Evolutionary conservation across 2,329 filamentous ascomycete species (phyloP).

Genomic region (Colletotrichum horii): DNA sequence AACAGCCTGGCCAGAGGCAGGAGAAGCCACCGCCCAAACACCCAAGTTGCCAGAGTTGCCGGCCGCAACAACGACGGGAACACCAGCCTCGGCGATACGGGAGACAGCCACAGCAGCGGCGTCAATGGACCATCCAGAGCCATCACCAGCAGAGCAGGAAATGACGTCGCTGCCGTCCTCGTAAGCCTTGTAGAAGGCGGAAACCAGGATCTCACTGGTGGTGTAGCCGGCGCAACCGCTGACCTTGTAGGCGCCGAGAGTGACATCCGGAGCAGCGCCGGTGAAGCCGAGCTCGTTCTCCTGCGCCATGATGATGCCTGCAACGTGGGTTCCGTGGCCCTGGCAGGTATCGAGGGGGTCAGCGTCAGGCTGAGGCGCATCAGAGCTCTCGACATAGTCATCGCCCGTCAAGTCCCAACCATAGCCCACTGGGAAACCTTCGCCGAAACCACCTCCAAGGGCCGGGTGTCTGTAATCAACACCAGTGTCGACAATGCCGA

Average conservation of each 20-base stretch:
- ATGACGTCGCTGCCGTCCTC: slow-evolving; percentile 44
- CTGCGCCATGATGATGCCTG: slow-evolving; percentile 51
- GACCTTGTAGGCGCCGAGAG: slow-evolving; percentile 44
- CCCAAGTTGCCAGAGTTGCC: slow-evolving; percentile 30
- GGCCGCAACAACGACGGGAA: slow-evolving; percentile 30
- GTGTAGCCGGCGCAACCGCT: slow-evolving; percentile 38
- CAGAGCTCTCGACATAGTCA: slow-evolving; percentile 30
- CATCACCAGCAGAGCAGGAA: slow-evolving; percentile 30
- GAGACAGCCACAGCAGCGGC: slow-evolving; percentile 28
- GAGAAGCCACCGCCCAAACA: slow-evolving; percentile 26
- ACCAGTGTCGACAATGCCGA: slow-evolving; percentile 45
- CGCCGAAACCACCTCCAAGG: slow-evolving; percentile 57
- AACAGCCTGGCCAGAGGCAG: slow-evolving; percentile 29
- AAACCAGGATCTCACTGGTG: slow-evolving; percentile 44
- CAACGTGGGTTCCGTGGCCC: slow-evolving; percentile 51
- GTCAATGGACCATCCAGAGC: slow-evolving; percentile 31
- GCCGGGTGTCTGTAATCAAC: slow-evolving; percentile 57
- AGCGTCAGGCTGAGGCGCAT: slow-evolving; percentile 36
- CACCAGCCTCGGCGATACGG: slow-evolving; percentile 32
- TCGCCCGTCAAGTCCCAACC: slow-evolving; percentile 54
- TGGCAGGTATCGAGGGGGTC: slow-evolving; percentile 44
- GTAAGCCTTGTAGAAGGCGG: slow-evolving; percentile 46
- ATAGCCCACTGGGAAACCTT: slow-evolving; percentile 49
- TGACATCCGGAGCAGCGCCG: slow-evolving; percentile 46
- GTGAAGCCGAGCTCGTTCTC: slow-evolving; percentile 40